Base-by-base conservation (phyloP, 345 rosid genomes). In the Reutealis trisperma region DNA sequence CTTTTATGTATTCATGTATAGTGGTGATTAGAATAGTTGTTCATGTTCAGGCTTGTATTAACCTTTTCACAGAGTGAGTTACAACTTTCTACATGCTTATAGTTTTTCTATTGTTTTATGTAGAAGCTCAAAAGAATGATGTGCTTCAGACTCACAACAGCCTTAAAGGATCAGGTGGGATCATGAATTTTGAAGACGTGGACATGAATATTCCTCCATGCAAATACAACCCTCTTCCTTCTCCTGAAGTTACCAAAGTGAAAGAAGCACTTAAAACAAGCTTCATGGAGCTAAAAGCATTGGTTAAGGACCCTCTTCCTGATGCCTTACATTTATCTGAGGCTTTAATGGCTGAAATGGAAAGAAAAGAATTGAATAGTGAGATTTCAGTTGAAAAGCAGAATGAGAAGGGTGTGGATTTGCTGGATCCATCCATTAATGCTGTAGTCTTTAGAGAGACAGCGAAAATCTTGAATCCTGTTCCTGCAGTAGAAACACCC, bases 301-400 rank as follows among this genome's bases (percentile, higher is more conserved):
- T 71, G 27, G 88, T 88, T 16, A 82, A 69, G 6, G 93, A 89
- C 71, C 92, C 91, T 54, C 91, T 88, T 54, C 88, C 90, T 9
- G 81, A 79, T 66, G 86, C 90, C 5, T 30, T 88, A 13, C 72
- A n/a, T 37, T 55, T 73, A 30, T 84, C 92, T 6, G 78, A 75
- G 72, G 73, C 75, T 60, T 70, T 91, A 70, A 47, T 67, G 24
- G 52, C 71, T 58, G 75, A 65, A 59, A 73, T 78, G 54, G 71
- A 30, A 25, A 72, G 25, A 68, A 62, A 62, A 61, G 57, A 11
- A 9, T 18, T 37, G 61, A 49, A 32, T 74, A 24, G 37, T 22
- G 63, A 66, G 45, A 72, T 70, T 25, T 70, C 22, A 41, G 77
- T 52, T 12, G 69, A 45, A 21, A 76, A 67, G 63, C 70, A 63